Evolutionary conservation across 257 asterid species (phyloP), one percentile per base, ranked within the genome.

Genomic region (Nicotiana otophora): DNA sequence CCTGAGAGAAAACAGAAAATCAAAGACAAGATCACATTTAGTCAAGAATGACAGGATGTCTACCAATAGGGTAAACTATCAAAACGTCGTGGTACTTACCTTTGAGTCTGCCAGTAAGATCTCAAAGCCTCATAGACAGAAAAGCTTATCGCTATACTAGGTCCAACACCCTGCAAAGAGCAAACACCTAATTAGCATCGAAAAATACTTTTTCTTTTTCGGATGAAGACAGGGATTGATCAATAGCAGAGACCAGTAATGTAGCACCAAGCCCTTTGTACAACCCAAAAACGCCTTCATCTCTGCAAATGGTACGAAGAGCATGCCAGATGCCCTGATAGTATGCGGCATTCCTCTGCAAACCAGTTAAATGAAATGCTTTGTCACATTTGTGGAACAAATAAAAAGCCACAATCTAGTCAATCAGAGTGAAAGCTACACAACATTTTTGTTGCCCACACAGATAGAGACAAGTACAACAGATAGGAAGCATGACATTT

Each of bases 261-360:
- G 99, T 95, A 54, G 97, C 97, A 82, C 98, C 97, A 16, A 95
- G 93, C 67, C 99, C 99, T 89, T 95, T 95, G 87, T 95, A 95
- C 80, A 95, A 87, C 46, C 98, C 99, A 61, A 92, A 85, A 85
- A 92, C 80, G 2, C 99, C 99, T 91, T 95, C 98, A 76, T 94
- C 99, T 85, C 91, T 90, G 92, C 96, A 92, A 87, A 95, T 93
- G 88, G 98, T 91, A 67, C 81, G 82, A 76, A 95, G 84, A 7
- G 98, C 91, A 82, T 95, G 98, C 86, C 90, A 83, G 78, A 94
- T 95, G 87, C 99, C 99, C 63, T 89, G 90, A 64, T 95, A 95
- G 88, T 95, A 95, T 65, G 89, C 84, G 16, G 95, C 84, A 85
- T 87, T 95, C 87, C 95, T 92, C 99, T 95, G 83, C 84, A 86